Percentiles rank a stretch among this genome's conserved stretches.
These are phyloP conservation scores for Rosa persica DNA, from an alignment of 306 rosid genomes.

Conservation along the genomic window DNA sequence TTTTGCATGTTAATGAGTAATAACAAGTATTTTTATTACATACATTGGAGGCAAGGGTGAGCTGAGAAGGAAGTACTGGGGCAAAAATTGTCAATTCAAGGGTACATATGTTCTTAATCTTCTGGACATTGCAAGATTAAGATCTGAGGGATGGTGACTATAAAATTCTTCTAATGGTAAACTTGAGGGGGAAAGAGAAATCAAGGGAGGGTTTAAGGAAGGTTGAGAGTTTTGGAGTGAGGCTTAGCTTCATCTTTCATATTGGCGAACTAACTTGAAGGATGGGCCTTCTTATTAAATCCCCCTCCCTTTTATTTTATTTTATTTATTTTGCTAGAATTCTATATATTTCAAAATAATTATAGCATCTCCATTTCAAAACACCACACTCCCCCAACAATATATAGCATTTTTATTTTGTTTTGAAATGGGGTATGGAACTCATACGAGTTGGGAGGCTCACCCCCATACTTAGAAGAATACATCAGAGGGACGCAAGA, in stretches of 20 bases:
- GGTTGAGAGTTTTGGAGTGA: conserved; percentile 29
- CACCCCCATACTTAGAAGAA: too few species aligned
- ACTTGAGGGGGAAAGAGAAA: too few species aligned
- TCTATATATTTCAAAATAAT: too few species aligned
- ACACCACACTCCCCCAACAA: too few species aligned
- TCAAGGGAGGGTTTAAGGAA: conserved; percentile 31
- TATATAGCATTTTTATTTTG: too few species aligned
- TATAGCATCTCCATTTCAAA: too few species aligned
- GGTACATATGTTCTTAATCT: background rate
- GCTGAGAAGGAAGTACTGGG: background rate
- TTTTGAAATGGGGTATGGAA: too few species aligned
- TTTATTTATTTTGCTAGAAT: too few species aligned
- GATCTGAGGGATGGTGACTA: conserved; percentile 18
- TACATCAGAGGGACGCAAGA: too few species aligned
- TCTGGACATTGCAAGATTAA: conserved; percentile 9
- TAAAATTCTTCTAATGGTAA: conserved; percentile 34
- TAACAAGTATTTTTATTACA: background rate
- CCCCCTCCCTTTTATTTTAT: too few species aligned
- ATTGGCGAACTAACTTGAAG: background rate
- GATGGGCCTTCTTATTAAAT: too few species aligned
- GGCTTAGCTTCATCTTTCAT: conserved; percentile 49
- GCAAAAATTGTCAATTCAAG: conserved; percentile 1
- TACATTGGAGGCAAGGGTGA: conserved; percentile 1
- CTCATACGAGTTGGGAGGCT: too few species aligned
- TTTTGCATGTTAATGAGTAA: background rate